Evolutionary conservation across 176 grass and related monocot species (phyloP), one percentile per base, ranked within the genome.

Genomic region (Cenchrus fungigraminus): DNA sequence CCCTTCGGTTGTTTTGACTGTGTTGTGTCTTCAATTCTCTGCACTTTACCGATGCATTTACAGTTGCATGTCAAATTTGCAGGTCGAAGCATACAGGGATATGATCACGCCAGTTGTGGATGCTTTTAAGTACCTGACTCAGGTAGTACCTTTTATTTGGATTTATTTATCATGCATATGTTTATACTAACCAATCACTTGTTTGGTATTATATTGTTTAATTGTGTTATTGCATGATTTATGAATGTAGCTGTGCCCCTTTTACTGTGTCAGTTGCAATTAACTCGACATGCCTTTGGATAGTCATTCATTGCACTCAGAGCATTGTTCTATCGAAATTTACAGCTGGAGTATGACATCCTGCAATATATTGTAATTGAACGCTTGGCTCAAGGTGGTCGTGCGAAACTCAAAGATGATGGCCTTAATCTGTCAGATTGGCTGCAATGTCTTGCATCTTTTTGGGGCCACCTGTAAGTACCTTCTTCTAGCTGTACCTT

Each of bases 101-200:
- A 99, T 99, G 97, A 99, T 99, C 86, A 92, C 84, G 54, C 97
- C 97, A 65, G 94, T 99, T 64, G 97, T 99, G 29, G 97, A 99
- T 94, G 97, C 97, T 88, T 99, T 99, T 83, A 99, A 99, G 92
- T 99, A 99, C 90, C 85, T 99, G 84, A 99, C 94, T 78, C 97
- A 99, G 97, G 97, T 99, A 90, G 80, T 59, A 47, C 53, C 31
- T 9, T 7, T 71, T 5, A 37, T 44, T 86, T 68, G 79, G 29
- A 74, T 79, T 37, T 74, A 54, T 83, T 71, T 79, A 84, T 83
- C 65, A 45, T 88, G 58, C 20, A 67, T 71, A 59, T 81, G 6
- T 58, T 40, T 58, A 55, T 52, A 42, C 9, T 19, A 42, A 29
- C 10, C 61, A 8, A 46, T 46, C 45, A 46, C 8, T 47, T 71